Base-by-base conservation (phyloP, 176 grass and related monocot species). In the Oryza punctata region DNA sequence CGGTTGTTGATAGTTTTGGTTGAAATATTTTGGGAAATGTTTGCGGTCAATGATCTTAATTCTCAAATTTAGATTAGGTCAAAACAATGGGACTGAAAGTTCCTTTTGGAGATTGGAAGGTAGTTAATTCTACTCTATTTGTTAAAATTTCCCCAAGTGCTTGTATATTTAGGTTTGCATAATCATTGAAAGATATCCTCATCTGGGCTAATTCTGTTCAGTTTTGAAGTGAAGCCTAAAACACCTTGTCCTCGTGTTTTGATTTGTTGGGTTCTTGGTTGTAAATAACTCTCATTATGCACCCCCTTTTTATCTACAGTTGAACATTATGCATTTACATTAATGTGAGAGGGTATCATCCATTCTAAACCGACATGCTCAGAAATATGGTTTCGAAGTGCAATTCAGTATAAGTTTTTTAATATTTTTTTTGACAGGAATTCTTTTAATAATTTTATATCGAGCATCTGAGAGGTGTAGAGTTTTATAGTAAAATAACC, bases 171-270 rank as follows among this genome's bases (percentile, higher is more conserved):
- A 21, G 18, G 44, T 10, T 12, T 16, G 44, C 71, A 67, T 67
- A 67, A 84, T 73, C 61, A 79, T 68, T 14, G 81, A 79, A 79
- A 74, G 5, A 19, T 84, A 52, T 78, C 13, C 26, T 21, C 67
- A 6, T 33, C 57, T 33, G 3, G 16, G 2, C 10, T 69, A 72
- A 61, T 43, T 12, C 43, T 23, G 45, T 67, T 61, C 12, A 78
- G 27, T 74, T 79, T 38, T 70, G 29, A 33, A 54, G 45, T 69
- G 65, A 52, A 78, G 2, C 33, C 12, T 37, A 37, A n/a, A 25
- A 77, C 18, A 61, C 9, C 57, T 61, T 24, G n/a, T 61, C 5
- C 57, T 61, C n/a, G 4, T 61, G 57, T 61, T 61, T 61, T 61
- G 57, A 21, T 57, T 57, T 57, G n/a, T 61, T 60, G n/a, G 6